Evolutionary conservation across 106 monocot species (phyloP), one percentile per base, ranked within the genome.

Genomic region (Dioscorea zingiberensis): DNA sequence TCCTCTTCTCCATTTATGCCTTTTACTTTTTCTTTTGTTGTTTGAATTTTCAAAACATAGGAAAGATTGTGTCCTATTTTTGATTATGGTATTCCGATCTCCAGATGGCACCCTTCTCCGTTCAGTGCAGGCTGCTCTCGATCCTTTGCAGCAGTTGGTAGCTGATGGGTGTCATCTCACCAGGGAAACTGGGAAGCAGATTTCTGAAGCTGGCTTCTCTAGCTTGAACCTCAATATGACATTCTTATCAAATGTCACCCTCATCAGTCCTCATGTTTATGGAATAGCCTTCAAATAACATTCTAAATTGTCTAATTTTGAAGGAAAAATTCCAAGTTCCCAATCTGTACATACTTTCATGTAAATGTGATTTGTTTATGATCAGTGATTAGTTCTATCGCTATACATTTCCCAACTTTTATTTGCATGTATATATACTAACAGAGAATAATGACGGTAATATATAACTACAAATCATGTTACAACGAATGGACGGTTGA

Each of bases 141-240:
- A 91, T 83, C 94, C 94, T 11, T 23, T 95, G 47, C 94, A 95
- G 64, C 94, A 95, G 71, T 72, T 90, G 32, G 73, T 87, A n/a
- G 46, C 85, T 32, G 90, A 91, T 83, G 90, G 90, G 25, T 95
- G 91, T 57, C 90, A 95, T 62, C 85, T 95, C 26, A 81, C 85
- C 10, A 73, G 94, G 55, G 76, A 91, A 47, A 95, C 91, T 30
- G 91, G 87, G 21, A 85, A 76, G 21, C 30, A 66, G 18, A 95
- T 95, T 58, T 76, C 78, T 19, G 59, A 71, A 47, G 83, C 72
- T 60, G 91, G 91, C 12, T 95, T 95, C 83, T 85, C 85, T 4
- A 67, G 38, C 47, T 30, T 85, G 22, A 69, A 32, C 62, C 60
- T 85, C 24, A 72, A 73, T 57, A 74, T 45, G 21, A 57, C 68